Base-by-base conservation (phyloP, 306 rosid genomes). In the Geum urbanum region DNA sequence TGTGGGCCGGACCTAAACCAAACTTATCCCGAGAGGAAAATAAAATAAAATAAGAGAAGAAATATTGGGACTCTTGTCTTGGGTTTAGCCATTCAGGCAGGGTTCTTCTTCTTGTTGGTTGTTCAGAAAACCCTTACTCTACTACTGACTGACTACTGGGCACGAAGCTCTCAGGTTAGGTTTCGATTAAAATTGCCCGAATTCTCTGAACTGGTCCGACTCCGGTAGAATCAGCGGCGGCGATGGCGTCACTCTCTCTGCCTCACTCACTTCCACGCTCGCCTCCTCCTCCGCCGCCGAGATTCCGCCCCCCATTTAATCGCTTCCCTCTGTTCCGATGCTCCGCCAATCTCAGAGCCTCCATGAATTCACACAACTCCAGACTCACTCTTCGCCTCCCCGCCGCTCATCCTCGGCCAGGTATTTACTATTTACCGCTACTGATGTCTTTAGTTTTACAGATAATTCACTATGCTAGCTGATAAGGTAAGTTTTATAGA, bases 221-320 rank as follows among this genome's bases (percentile, higher is more conserved):
- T 1, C 37, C 37, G 37, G 39, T 60, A 18, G 61, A 13, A 20
- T 7, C 18, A 12, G 37, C 15, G 41, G 35, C 27, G 73, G 68
- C 51, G 37, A 78, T 71, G 63, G 35, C 54, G 74, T 59, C 81
- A 27, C 77, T 78, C 32, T 51, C 74, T 59, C 50, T 72, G 27
- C 69, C 77, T 54, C 74, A 78, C 46, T 72, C 77, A 1, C 74
- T 66, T 7, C 55, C 74, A 55, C 40, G 24, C 49, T 22, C 46
- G 16, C 52, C 48, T 16, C 53, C 53, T 0, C 46, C 60, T 32
- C 44, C 9, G 6, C 52, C 57, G 2, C 62, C 63, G 0, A 13
- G 63, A 37, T 44, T 47, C 71, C 7, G 49, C 13, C 45, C 67
- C 37, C 1, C 47, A 6, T 16, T 18, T 16, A 32, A 53, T 44